These are phyloP conservation scores for Acanthamoeba royreba DNA, from an alignment of 208 protist species.

Conservation along the genomic window DNA sequence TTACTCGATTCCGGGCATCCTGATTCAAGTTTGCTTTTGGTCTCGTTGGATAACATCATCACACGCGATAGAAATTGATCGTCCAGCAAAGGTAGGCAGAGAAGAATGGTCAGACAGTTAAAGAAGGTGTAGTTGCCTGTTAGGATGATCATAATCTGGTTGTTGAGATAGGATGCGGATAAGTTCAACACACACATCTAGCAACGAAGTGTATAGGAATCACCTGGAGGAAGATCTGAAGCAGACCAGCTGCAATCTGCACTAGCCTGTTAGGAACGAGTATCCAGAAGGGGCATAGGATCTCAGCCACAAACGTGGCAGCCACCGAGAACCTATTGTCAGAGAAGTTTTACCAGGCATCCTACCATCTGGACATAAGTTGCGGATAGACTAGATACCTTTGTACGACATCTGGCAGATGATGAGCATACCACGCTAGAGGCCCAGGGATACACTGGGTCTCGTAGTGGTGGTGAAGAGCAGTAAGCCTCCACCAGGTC, in stretches of 20 bases:
- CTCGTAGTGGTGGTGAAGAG: conserved; percentile 69
- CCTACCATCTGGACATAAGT: conserved; percentile 6
- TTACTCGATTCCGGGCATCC: too few species aligned
- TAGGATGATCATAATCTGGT: conserved; percentile 51
- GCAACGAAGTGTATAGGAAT: background rate
- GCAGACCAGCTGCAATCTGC: background rate
- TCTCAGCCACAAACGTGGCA: conserved; percentile 40
- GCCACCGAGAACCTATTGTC: background rate
- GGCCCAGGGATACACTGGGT: conserved; percentile 68
- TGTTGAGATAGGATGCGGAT: background rate
- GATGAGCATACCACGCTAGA: conserved; percentile 64
- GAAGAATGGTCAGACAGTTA: conserved; percentile 69
- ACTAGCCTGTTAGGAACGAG: conserved; percentile 53
- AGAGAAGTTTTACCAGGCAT: background rate
- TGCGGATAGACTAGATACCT: background rate
- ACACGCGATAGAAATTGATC: conserved; percentile 49
- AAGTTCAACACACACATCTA: background rate
- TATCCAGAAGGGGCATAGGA: conserved; percentile 39
- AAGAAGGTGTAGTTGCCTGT: conserved; percentile 77
- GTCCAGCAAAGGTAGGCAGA: conserved; percentile 64
- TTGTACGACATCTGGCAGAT: conserved; percentile 52
- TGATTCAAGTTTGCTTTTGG: background rate
- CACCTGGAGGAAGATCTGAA: conserved; percentile 53
- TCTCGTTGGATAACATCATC: background rate
- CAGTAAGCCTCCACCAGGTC: conserved; percentile 65